Evolutionary conservation across 2,329 filamentous ascomycete species (phyloP), one percentile per base, ranked within the genome.

Genomic region (Cryoendolithus antarcticus): DNA sequence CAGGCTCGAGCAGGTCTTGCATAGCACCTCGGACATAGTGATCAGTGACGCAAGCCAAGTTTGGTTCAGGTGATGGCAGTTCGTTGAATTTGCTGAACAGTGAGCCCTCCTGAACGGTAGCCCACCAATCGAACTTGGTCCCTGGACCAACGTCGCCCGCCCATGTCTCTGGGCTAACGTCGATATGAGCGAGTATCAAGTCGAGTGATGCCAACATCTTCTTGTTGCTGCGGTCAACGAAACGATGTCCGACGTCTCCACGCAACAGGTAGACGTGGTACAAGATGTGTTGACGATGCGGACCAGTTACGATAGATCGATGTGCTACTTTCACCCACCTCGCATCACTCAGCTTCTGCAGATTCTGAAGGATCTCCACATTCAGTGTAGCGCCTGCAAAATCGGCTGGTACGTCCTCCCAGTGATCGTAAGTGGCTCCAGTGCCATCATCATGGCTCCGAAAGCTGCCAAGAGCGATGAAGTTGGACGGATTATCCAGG

Each of bases 81-180:
- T 64, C 74, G 56, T 88, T 88, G 66, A 88, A 88, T 34, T 86
- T 62, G 21, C 78, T 70, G 35, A 85, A 73, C 1, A 88, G 60
- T 0, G 80, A 79, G 2, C 63, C 53, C 7, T 69, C 58, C 11
- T 71, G 62, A 9, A 58, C 46, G 1, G 55, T 57, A 6, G 65
- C 59, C 51, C 64, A 64, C 4, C 56, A 44, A 39, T 66, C 61
- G 33, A 65, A 66, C 3, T 47, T 41, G 5, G 45, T 42, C 11
- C 48, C 10, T 41, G 39, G 12, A 44, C 28, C 10, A 32, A 51
- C 51, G 6, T 52, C 15, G 0, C 75, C 77, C 29, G 62, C 44
- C 81, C 80, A 86, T 2, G 66, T 62, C 13, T 57, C 53, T 0
- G 51, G 42, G 0, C 76, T 76, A 32, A 70, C 72, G 48, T 84